Percentiles rank a stretch among this genome's conserved stretches.
Evolutionary conservation across 2,329 filamentous ascomycete species (phyloP).

Genomic region (Diaporthe ampelina): DNA sequence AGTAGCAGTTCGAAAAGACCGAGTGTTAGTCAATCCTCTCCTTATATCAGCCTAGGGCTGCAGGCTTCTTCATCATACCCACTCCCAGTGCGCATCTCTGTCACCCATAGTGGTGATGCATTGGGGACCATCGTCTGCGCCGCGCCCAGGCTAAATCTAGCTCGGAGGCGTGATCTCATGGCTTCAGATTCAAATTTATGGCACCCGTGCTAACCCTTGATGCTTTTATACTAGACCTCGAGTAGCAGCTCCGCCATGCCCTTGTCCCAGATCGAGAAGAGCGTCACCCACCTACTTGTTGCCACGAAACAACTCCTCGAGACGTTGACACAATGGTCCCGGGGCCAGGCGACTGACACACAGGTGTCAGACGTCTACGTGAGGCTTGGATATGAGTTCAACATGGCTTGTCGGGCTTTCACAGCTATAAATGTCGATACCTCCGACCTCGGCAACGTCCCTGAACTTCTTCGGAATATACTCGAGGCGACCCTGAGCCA

Average conservation of each 20-base stretch:
- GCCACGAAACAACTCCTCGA: conserved; percentile 98
- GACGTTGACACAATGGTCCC: conserved; percentile 97
- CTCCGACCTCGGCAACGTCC: conserved; percentile 92
- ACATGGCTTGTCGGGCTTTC: conserved; percentile 97
- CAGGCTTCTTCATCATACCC: conserved; percentile 42
- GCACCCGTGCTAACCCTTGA: conserved; percentile 46
- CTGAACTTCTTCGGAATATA: conserved; percentile 89
- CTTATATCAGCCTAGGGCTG: conserved; percentile 29
- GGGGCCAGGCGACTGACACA: conserved; percentile 89
- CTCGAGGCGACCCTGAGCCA: conserved; percentile 97
- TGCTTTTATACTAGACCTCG: conserved; percentile 52
- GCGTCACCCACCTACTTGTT: conserved; percentile 96
- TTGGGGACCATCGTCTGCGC: neutral
- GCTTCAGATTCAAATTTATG: neutral
- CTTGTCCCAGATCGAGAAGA: conserved; percentile 98
- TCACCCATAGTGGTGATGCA: neutral
- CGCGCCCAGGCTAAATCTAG: conserved; percentile 6
- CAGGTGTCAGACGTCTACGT: conserved; percentile 99
- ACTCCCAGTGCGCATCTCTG: neutral
- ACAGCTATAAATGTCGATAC: conserved; percentile 97
- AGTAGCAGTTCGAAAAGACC: conserved; percentile 64
- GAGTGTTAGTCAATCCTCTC: conserved; percentile 66
- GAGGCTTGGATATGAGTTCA: conserved; percentile 97
- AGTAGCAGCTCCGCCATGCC: conserved; percentile 75
- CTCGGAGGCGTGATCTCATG: neutral